Percentiles rank a stretch among this genome's conserved stretches.
Evolutionary conservation across 1,139 yeast genomes (phyloP).

Genomic region (Pichiaceae sp.): DNA sequence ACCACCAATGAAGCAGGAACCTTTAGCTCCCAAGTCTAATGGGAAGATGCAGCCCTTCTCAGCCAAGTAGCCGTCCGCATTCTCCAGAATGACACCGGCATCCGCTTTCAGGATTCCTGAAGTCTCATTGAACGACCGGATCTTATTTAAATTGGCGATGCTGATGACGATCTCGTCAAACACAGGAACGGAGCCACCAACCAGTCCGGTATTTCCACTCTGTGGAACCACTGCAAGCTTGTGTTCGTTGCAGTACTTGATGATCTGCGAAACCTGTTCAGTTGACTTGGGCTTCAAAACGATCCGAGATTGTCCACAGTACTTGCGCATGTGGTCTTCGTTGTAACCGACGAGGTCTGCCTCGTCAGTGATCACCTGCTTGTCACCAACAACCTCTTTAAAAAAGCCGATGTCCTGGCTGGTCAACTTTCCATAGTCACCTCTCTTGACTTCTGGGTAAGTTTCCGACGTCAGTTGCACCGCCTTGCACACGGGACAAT

Average conservation of each 20-base stretch:
- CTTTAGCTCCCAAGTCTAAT: constrained; percentile 92
- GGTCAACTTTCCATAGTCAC: constrained; percentile 34
- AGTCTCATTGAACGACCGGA: constrained; percentile 72
- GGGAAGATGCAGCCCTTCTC: constrained; percentile 89
- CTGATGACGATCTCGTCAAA: constrained; percentile 85
- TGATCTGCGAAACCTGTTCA: constrained; percentile 66
- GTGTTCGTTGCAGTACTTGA: constrained; percentile 74
- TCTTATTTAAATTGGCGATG: constrained; percentile 61
- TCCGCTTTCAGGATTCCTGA: constrained; percentile 85
- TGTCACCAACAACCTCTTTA: constrained; percentile 42
- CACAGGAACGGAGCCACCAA: constrained; percentile 90
- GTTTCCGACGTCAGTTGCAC: constrained; percentile 48
- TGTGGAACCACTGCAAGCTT: constrained; percentile 88
- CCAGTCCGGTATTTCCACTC: constrained; percentile 96
- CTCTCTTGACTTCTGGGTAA: constrained; percentile 47
- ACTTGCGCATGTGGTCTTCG: constrained; percentile 96
- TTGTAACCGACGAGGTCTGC: constrained; percentile 69
- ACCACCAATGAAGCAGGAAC: constrained; percentile 95
- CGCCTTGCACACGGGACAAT: constrained; percentile 6
- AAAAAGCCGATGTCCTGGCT: constrained; percentile 56
- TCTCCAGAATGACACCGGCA: constrained; percentile 85
- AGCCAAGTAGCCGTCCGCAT: constrained; percentile 70
- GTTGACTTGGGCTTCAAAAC: constrained; percentile 82
- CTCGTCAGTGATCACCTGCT: constrained; percentile 38
- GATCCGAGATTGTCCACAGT: constrained; percentile 75